A percentile compares a stretch with the other conserved stretches of the same genome.
Evolutionary conservation across 352 stramenopile genomes (phyloP).

Genomic region (Phytophthora podocarpi): DNA sequence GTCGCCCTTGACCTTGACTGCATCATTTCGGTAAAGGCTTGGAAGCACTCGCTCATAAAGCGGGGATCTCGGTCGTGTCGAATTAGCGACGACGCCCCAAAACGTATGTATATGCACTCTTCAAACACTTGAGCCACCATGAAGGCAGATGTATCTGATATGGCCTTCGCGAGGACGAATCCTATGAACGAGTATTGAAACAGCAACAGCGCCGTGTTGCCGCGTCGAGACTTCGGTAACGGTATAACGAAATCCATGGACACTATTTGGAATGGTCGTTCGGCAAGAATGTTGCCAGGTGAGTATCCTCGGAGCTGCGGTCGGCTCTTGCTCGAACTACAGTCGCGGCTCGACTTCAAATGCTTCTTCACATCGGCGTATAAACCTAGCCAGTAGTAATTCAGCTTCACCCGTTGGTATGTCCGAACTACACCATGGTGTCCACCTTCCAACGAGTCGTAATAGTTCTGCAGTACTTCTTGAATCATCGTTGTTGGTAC

Average conservation of each 20-base stretch:
- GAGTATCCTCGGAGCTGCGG: neutral
- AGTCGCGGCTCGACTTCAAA: neutral
- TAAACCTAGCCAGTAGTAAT: conserved; percentile 6
- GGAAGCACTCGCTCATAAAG: no score
- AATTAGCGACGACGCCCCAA: neutral
- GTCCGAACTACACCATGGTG: conserved; percentile 5
- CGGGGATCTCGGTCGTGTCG: no score
- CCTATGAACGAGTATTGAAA: neutral
- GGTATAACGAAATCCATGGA: conserved; percentile 5
- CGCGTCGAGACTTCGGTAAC: neutral
- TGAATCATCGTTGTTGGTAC: conserved; percentile 14
- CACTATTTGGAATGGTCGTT: neutral
- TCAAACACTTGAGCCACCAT: no score
- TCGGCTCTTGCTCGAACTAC: conserved; percentile 2
- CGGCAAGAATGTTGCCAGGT: neutral
- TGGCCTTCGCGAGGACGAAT: neutral
- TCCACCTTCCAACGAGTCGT: conserved; percentile 10
- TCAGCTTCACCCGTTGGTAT: neutral
- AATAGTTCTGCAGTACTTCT: conserved; percentile 8
- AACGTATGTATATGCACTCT: neutral
- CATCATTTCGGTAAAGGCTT: no score
- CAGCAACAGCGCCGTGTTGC: neutral
- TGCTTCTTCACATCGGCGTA: conserved; percentile 5
- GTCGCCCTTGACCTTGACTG: no score
- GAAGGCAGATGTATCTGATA: neutral